phyloP scores from a whole-genome alignment of 345 rosid genomes.

The Corymbia maculata region DNA sequence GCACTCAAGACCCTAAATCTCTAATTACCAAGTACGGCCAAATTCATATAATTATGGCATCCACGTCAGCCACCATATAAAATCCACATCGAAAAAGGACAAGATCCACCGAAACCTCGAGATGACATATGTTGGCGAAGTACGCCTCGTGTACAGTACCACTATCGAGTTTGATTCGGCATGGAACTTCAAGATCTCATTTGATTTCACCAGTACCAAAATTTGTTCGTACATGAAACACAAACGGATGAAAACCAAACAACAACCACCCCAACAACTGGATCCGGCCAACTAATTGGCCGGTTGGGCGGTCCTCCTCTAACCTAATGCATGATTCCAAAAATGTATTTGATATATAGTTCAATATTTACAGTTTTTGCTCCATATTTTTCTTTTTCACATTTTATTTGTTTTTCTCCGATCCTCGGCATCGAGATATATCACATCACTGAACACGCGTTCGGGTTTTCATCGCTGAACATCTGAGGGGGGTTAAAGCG shows the following conservation, averaged over 20 bases:
- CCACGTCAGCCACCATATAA: neutral
- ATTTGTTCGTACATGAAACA: neutral
- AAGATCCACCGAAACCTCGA: neutral
- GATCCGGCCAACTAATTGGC: neutral
- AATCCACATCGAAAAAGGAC: neutral
- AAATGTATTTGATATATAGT: neutral
- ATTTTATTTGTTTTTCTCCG: neutral
- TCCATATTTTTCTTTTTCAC: too few relatives aligned
- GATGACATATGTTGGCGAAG: neutral
- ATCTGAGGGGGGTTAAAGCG: constrained; percentile 2
- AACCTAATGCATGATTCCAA: neutral
- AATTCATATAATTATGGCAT: neutral
- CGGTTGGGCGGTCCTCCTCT: neutral
- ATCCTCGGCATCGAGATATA: too few relatives aligned
- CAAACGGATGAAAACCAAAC: neutral
- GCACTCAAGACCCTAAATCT: neutral
- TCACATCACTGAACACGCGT: constrained; percentile 5
- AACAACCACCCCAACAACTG: neutral
- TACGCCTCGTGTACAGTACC: neutral
- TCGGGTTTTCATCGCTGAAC: constrained; percentile 10
- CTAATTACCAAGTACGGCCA: neutral
- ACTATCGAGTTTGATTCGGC: neutral
- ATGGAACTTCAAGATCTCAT: neutral
- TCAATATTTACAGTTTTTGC: neutral
- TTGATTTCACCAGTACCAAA: neutral